Conservation (phyloP, 495 filamentous ascomycete genomes). For the Chaetomium cochliodes region DNA sequence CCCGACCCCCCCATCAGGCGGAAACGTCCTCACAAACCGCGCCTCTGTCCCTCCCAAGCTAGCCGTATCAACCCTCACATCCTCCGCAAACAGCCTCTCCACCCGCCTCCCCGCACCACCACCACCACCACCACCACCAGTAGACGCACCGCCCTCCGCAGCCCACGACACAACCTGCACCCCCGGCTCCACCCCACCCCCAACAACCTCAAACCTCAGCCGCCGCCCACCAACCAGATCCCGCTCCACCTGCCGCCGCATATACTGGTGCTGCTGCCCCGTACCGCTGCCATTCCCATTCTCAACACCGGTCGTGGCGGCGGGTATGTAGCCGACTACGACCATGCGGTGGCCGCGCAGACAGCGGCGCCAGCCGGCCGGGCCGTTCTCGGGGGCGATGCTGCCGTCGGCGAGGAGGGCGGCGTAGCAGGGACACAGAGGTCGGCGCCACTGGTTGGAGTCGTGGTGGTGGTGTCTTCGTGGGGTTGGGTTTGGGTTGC, state of each 20-base stretch:
- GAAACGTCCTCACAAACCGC: conserved; percentile 46
- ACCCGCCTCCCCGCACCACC: conserved; percentile 25
- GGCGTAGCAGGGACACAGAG: conserved; percentile 75
- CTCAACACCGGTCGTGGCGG: too few relatives aligned
- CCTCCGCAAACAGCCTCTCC: conserved; percentile 34
- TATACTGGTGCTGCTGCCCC: background rate
- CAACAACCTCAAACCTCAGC: conserved; percentile 45
- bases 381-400: conserved; percentile 71
- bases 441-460: conserved; percentile 52
- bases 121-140: too few relatives aligned
- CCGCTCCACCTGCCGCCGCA: conserved; percentile 43
- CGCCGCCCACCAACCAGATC: conserved; percentile 70
- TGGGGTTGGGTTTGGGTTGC: background rate
- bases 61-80: conserved; percentile 37
- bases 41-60: conserved; percentile 1
- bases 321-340: conserved; percentile 63
- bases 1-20: conserved; percentile 69
- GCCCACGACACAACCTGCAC: conserved; percentile 27
- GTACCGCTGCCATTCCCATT: background rate
- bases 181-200: background rate
- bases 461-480: conserved; percentile 46
- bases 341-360: conserved; percentile 76
- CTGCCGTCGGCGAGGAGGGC: conserved; percentile 57
- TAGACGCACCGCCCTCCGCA: conserved; percentile 14
- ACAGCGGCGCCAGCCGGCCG: conserved; percentile 78